Conservation (phyloP, 129 eudicot genomes). For the Pseudognaphalium luteoalbum region DNA sequence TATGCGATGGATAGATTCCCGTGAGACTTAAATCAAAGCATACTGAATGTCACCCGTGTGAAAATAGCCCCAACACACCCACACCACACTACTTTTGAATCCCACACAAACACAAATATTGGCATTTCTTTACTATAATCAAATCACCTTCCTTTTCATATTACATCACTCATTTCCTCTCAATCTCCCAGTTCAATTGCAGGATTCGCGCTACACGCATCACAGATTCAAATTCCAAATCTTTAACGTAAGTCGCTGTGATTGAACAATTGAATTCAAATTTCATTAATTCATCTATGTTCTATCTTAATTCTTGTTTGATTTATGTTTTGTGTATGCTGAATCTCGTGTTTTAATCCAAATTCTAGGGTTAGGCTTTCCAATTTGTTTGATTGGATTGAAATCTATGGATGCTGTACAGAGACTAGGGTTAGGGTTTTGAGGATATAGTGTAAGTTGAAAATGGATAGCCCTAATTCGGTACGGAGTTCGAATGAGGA, state of each 20-base stretch:
- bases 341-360: constrained; percentile 1
- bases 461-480: constrained; percentile 16
- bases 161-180: background rate
- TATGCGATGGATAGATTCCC: constrained; percentile 20
- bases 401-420: background rate
- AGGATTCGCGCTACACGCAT: constrained; percentile 2
- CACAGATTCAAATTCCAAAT: background rate
- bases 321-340: constrained; percentile 7
- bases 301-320: background rate
- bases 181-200: constrained; percentile 9
- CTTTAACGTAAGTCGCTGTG: constrained; percentile 15
- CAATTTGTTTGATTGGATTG: background rate
- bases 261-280: too few species aligned
- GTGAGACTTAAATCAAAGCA: background rate
- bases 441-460: background rate
- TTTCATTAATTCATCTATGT: background rate
- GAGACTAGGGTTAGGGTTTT: background rate
- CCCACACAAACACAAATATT: background rate
- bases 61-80: constrained; percentile 8
- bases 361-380: constrained; percentile 5
- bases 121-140: constrained; percentile 13
- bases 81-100: too few species aligned
- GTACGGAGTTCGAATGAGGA: constrained; percentile 8
- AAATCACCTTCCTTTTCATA: constrained; percentile 3
- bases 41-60: constrained; percentile 18